Base-by-base conservation (phyloP, 257 asterid genomes). In the Asclepias syriaca region DNA sequence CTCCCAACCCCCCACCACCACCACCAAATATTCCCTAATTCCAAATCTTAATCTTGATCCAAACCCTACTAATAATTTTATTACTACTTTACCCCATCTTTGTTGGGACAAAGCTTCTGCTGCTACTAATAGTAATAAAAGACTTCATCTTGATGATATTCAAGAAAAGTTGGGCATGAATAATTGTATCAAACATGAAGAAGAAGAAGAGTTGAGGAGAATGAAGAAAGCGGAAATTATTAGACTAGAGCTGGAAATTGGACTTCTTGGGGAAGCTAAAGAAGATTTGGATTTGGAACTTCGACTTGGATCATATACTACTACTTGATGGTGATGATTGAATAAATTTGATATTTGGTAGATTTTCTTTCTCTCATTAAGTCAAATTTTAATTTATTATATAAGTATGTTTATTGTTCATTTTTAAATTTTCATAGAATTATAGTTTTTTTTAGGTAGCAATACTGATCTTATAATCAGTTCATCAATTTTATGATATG, bases 211-310 rank as follows among this genome's bases (percentile, higher is more conserved):
- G 81, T 74, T 24, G 83, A 77, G 51, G 49, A 74, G 11, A 57
- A 43, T 56, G 70, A 77, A 82, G 78, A 79, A 79, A 70, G 71
- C 70, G 0, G 89, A 79, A 7, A 55, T 79, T 77, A 84, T 79
- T 57, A 58, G 85, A 50, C 77, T 94, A 92, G 98, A 89, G 21
- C 79, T 90, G 91, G 95, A 89, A 80, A 88, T 91, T 15, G 97
- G 96, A 5, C 29, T 84, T 75, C 70, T 85, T 64, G 71, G 72
- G 61, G 79, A 84, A 12, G 81, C 79, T 6, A 77, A 86, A 40
- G 89, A 90, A 78, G 96, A 89, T 22, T 59, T 94, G 76, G 97
- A 94, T 78, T 86, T 91, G 91, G 99, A 94, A 70, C 99, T 94
- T 73, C 84, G 99, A 29, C 96, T 94, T 7, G 99, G 99, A 27